These are phyloP conservation scores for Aspergillus fischeri DNA, from an alignment of 2,329 filamentous ascomycete genomes.

Conservation along the genomic window DNA sequence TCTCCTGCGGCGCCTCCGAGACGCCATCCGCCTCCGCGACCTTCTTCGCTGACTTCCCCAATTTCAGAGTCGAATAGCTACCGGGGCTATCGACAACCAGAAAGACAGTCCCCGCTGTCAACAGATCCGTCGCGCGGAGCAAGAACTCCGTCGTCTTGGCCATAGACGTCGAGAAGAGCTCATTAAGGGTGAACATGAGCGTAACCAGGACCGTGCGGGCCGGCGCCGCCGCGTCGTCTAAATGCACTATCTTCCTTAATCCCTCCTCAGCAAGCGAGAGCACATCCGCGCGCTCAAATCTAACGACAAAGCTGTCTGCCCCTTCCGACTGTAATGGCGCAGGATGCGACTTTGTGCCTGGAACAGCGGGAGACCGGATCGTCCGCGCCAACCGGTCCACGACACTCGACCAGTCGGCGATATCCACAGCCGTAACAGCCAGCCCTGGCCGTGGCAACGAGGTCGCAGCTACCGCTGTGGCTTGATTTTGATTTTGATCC, in stretches of 20 bases:
- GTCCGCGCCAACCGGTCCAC: slow-evolving; percentile 54
- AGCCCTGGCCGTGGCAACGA: not conserved
- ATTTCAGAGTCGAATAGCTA: slow-evolving; percentile 77
- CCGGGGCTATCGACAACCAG: slow-evolving; percentile 91
- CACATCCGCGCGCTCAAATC: slow-evolving; percentile 50
- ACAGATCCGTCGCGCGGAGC: slow-evolving; percentile 58
- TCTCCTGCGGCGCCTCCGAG: slow-evolving; percentile 41
- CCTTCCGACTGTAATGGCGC: slow-evolving; percentile 23
- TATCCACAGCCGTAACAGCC: slow-evolving; percentile 67
- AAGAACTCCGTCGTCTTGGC: slow-evolving; percentile 73
- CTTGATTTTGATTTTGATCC: not conserved
- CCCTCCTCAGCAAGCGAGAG: slow-evolving; percentile 39
- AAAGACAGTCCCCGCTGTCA: slow-evolving; percentile 61
- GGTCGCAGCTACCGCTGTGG: not conserved
- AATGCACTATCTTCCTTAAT: slow-evolving; percentile 34
- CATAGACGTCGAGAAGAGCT: slow-evolving; percentile 78
- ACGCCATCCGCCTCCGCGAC: slow-evolving; percentile 8
- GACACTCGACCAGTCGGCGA: slow-evolving; percentile 70
- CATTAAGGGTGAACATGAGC: slow-evolving; percentile 90
- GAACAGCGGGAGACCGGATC: slow-evolving; percentile 43
- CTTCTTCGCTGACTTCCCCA: slow-evolving; percentile 50
- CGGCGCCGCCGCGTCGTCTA: not conserved
- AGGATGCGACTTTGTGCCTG: slow-evolving; percentile 23
- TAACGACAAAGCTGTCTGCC: slow-evolving; percentile 23
- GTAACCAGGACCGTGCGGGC: slow-evolving; percentile 59